These are phyloP conservation scores for Alternaria viburni DNA, from an alignment of 2,329 filamentous ascomycete genomes.

Conservation along the genomic window DNA sequence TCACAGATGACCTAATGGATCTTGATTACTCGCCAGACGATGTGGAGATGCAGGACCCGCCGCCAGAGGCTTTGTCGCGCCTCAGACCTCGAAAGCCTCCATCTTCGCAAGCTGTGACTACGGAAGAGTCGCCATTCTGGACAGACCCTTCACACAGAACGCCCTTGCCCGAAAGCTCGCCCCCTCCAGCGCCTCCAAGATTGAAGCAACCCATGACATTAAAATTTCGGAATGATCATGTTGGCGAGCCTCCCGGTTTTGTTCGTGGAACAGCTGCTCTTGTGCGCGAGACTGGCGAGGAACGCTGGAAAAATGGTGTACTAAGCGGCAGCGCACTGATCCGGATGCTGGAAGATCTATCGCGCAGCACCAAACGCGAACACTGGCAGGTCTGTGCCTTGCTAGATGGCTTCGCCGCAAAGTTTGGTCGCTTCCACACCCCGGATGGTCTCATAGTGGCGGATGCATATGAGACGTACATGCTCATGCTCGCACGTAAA, in stretches of 20 bases:
- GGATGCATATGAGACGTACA: neutral
- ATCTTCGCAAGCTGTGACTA: neutral
- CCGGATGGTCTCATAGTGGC: constrained; percentile 18
- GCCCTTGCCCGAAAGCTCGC: neutral
- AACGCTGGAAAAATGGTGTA: constrained; percentile 7
- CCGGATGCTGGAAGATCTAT: constrained; percentile 11
- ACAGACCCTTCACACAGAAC: neutral
- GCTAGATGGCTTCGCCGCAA: constrained; percentile 14
- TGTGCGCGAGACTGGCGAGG: neutral
- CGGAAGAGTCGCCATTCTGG: neutral
- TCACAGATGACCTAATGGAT: neutral
- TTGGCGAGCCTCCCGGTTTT: neutral
- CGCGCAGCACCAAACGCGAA: neutral
- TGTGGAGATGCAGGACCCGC: neutral
- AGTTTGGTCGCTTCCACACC: constrained; percentile 11
- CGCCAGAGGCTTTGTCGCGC: neutral
- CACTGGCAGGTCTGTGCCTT: constrained; percentile 10
- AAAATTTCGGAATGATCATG: neutral
- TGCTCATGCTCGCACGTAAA: constrained; percentile 7
- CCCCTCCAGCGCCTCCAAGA: neutral
- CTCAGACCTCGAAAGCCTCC: neutral
- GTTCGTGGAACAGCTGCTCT: neutral
- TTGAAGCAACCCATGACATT: neutral
- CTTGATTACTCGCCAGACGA: neutral
- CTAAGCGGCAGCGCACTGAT: neutral